Percentiles rank a stretch among this genome's conserved stretches.
Conservation (phyloP, 306 rosid genomes). For the Pterocarpus macrocarpus region DNA sequence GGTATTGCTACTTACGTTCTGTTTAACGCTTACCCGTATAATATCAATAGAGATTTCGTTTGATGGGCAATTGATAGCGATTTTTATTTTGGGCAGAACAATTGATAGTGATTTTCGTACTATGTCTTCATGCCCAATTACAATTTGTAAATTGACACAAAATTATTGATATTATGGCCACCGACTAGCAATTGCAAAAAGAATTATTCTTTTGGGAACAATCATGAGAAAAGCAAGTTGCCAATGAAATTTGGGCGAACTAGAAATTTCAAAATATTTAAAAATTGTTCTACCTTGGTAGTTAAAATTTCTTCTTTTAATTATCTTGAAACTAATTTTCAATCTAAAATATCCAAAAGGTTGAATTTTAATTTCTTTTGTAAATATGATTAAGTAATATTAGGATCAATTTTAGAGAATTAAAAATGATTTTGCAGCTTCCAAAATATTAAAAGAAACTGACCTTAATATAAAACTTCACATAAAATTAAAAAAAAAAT, state of each 20-base stretch:
- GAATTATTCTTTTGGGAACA: neutral
- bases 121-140: neutral
- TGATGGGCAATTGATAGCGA: neutral
- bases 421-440: neutral
- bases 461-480: no score
- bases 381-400: no score
- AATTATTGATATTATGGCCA: neutral
- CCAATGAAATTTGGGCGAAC: no score
- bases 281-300: no score
- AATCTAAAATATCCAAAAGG: no score
- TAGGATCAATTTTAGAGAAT: no score
- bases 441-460: neutral
- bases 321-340: no score
- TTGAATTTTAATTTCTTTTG: no score
- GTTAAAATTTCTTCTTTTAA: no score
- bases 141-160: neutral
- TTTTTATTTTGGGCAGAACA: neutral
- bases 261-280: no score
- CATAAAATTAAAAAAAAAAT: no score
- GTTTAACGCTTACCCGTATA: neutral
- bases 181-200: neutral
- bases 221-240: neutral
- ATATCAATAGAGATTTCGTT: neutral
- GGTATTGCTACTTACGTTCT: constrained; percentile 3
- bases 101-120: constrained; percentile 6